Evolutionary conservation across 768 basidiomycete genomes (phyloP), one percentile per base, ranked within the genome.

Genomic region (Rhizopogon vinicolor): DNA sequence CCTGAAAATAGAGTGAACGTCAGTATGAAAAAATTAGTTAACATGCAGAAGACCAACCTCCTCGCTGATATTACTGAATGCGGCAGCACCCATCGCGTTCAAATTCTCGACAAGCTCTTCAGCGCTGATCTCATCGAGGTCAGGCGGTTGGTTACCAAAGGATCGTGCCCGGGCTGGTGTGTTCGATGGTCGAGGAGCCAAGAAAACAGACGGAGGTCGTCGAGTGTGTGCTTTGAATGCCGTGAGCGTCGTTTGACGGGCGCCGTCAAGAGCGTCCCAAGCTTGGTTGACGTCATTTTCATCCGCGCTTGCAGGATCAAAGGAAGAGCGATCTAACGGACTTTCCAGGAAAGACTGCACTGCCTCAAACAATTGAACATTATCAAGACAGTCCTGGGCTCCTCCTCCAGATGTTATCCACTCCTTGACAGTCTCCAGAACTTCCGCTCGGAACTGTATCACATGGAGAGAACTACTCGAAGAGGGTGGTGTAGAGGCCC

Each of bases 341-440:
- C 69, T 78, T 50, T 81, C 75, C 56, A 92, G 72, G 71, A 93
- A 93, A 1, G 76, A 58, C 54, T 72, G 73, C 28, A 91, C 65
- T 18, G 80, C 76, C n/a, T 72, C 73, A 65, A 78, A 84, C 37
- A 93, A 76, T 56, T 84, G 81, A 2, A 66, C 62, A 46, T 92
- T 87, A 59, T 93, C 91, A 29, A 93, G 73, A 41, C 84, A 75
- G 60, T 93, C 91, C 63, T 91, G 87, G 7, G 87, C 82, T 33
- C 91, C 91, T 7, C 86, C 86, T 3, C 91, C 91, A 14, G 74
- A 68, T 0, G 73, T 78, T 41, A 93, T 63, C 91, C 91, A 93
- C 58, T 89, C 83, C 56, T 78, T 80, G 31, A 91, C 72, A 2
- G 82, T 77, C 7, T 81, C 81, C 31, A 90, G 66, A 3, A 91